Conservation (phyloP, 805 yeast genomes). For the Crinitomyces ghanaensis region DNA sequence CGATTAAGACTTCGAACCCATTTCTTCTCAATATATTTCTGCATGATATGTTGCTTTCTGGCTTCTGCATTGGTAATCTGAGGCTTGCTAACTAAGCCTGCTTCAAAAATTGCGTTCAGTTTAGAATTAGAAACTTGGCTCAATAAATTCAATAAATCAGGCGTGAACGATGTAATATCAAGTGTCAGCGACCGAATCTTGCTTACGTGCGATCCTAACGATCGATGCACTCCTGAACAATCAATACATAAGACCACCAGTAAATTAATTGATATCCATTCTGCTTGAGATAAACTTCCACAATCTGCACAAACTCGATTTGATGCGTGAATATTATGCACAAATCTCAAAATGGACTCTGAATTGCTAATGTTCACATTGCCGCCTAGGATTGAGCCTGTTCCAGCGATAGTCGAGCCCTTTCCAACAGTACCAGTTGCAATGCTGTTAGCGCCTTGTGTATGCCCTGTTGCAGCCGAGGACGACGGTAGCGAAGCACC, state of each 20-base stretch:
- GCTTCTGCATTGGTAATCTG: constrained; percentile 30
- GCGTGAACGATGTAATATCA: constrained; percentile 47
- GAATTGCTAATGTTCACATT: too few relatives aligned
- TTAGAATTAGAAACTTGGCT: constrained; percentile 42
- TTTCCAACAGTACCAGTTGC: too few relatives aligned
- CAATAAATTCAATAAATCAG: constrained; percentile 49
- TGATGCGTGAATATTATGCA: constrained; percentile 28
- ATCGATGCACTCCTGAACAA: constrained; percentile 83
- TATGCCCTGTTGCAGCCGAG: too few relatives aligned
- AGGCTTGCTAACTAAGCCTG: constrained; percentile 17
- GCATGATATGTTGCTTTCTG: too few relatives aligned
- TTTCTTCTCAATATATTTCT: constrained; percentile 49
- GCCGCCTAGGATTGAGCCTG: too few relatives aligned
- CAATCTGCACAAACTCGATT: constrained; percentile 75
- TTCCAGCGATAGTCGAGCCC: too few relatives aligned
- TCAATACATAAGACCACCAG: constrained; percentile 66
- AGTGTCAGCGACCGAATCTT: constrained; percentile 68
- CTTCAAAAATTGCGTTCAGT: constrained; percentile 56
- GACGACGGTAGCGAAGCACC: too few relatives aligned
- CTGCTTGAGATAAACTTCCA: constrained; percentile 49
- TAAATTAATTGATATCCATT: constrained; percentile 77
- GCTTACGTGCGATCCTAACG: constrained; percentile 71
- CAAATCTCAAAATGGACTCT: constrained; percentile 13
- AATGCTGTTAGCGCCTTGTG: too few relatives aligned
- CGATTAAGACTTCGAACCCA: constrained; percentile 30